Evolutionary conservation across 768 basidiomycete genomes (phyloP).

Genomic region (Paxillus ammoniavirescens): DNA sequence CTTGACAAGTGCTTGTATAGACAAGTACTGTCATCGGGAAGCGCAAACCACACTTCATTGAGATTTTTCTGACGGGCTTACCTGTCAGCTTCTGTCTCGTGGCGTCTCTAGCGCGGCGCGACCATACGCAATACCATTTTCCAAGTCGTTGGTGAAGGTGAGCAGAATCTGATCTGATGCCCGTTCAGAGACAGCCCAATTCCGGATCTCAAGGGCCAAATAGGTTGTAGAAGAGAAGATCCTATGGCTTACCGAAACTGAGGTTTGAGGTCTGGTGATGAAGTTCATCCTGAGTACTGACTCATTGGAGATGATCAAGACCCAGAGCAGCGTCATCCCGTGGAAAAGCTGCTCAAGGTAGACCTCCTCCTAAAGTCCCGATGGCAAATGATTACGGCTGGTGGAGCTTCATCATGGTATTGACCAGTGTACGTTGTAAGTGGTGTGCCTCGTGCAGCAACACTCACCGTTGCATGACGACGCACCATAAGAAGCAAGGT

Average conservation of each 20-base stretch:
- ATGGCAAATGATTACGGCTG: not conserved
- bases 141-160: slow-evolving; percentile 1
- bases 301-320: not conserved
- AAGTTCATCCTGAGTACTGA: not conserved
- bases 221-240: slow-evolving; percentile 1
- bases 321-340: not conserved
- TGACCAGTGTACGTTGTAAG: no score
- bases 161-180: not conserved
- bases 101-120: not conserved
- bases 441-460: no score
- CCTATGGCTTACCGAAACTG: not conserved
- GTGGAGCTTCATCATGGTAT: not conserved
- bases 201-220: not conserved
- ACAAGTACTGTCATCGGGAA: not conserved
- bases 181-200: not conserved
- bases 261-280: not conserved
- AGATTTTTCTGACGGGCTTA: not conserved
- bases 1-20: not conserved
- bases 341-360: no score
- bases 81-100: not conserved
- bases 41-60: not conserved
- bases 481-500: slow-evolving; percentile 3
- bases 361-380: not conserved
- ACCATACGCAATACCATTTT: not conserved
- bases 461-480: not conserved